These are phyloP conservation scores for Chytridium lagenaria DNA, from an alignment of 371 early-diverging fungal genomes.

Conservation along the genomic window DNA sequence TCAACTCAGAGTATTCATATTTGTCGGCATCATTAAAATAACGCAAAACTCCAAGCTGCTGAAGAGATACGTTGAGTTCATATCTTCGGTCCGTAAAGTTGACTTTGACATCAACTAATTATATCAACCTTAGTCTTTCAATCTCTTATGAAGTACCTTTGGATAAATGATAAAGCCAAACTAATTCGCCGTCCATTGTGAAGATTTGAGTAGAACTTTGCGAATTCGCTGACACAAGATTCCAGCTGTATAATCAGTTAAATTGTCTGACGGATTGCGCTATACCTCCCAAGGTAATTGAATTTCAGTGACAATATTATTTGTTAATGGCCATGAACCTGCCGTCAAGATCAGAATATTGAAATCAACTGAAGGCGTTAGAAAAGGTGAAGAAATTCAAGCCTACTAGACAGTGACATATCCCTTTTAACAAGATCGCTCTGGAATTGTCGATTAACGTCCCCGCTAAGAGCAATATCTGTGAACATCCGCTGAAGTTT, in stretches of 20 bases:
- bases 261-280: neutral
- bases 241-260: conserved; percentile 60
- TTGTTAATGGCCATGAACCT: conserved; percentile 89
- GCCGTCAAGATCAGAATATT: conserved; percentile 80
- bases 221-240: conserved; percentile 72
- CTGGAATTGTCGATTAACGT: conserved; percentile 71
- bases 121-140: neutral
- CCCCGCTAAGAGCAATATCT: conserved; percentile 80
- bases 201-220: conserved; percentile 72
- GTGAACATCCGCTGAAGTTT: conserved; percentile 91
- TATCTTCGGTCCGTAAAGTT: conserved; percentile 76
- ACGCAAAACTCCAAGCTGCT: conserved; percentile 75
- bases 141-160: conserved; percentile 59
- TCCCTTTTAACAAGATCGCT: neutral
- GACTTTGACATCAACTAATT: conserved; percentile 72
- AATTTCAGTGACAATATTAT: conserved; percentile 61
- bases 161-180: conserved; percentile 87
- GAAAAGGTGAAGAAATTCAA: too few species aligned
- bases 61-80: conserved; percentile 80
- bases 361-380: conserved; percentile 65
- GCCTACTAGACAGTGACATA: conserved; percentile 35
- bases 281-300: conserved; percentile 72
- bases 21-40: conserved; percentile 67
- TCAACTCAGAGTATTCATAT: conserved; percentile 61
- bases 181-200: conserved; percentile 83